A percentile compares a stretch with the other conserved stretches of the same genome.
Conservation (phyloP, 2,329 filamentous ascomycete genomes). For the Trichoderma asperellum region DNA sequence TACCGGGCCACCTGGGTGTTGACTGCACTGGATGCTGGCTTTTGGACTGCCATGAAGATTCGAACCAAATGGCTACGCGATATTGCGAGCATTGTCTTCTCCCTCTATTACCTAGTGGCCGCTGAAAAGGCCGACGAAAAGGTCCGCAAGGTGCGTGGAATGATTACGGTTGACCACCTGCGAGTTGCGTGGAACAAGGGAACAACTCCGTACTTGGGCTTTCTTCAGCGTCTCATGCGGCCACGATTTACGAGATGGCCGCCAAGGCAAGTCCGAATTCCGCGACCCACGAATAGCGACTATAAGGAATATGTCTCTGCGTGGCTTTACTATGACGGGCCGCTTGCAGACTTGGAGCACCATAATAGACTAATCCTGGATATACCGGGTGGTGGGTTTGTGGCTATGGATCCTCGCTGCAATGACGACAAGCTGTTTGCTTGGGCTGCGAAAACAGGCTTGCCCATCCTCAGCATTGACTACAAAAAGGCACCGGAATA, state of each 20-base stretch:
- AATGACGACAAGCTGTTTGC: conserved; percentile 93
- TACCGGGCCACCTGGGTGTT: conserved; percentile 97
- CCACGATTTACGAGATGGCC: conserved; percentile 80
- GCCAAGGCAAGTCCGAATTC: conserved; percentile 81
- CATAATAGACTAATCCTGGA: conserved; percentile 83
- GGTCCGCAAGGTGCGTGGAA: conserved; percentile 84
- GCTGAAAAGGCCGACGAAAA: conserved; percentile 97
- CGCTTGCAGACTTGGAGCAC: conserved; percentile 73
- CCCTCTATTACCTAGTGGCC: conserved; percentile 86
- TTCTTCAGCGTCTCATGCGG: conserved; percentile 72
- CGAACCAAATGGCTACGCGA: conserved; percentile 78
- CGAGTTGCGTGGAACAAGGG: conserved; percentile 95
- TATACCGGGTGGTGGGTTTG: conserved; percentile 91
- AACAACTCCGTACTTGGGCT: conserved; percentile 80
- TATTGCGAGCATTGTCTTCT: conserved; percentile 80
- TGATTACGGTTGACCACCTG: conserved; percentile 87
- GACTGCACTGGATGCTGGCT: conserved; percentile 92
- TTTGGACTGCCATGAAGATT: conserved; percentile 98
- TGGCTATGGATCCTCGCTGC: conserved; percentile 93
- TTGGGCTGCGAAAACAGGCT: conserved; percentile 85
- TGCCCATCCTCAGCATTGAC: conserved; percentile 90
- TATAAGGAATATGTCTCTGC: conserved; percentile 82
- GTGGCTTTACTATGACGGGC: conserved; percentile 95
- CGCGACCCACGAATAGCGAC: conserved; percentile 75
- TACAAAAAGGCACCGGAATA: conserved; percentile 65